Percentiles rank a stretch among this genome's conserved stretches.
phyloP scores from a whole-genome alignment of 2,329 filamentous ascomycete genomes.

The Dactylellina parvicollis region DNA sequence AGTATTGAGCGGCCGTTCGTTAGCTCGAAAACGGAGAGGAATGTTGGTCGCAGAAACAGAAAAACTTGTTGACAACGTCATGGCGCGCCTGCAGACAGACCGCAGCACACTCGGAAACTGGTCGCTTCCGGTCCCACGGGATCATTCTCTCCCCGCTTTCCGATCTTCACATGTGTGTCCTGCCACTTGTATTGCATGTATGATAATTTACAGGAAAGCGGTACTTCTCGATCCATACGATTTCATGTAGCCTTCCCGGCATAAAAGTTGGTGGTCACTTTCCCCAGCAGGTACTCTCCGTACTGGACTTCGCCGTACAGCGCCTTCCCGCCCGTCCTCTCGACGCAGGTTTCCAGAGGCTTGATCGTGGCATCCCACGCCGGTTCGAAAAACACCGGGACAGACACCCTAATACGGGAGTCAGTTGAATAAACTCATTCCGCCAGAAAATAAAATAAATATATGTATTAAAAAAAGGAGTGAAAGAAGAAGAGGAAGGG shows the following conservation, averaged over 20 bases:
- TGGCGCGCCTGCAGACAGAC: neutral
- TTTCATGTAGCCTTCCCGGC: neutral
- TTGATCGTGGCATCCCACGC: constrained; percentile 62
- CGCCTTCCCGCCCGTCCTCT: constrained; percentile 58
- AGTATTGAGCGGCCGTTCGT: neutral
- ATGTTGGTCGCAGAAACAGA: constrained; percentile 1
- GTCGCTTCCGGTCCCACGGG: constrained; percentile 20
- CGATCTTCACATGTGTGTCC: neutral
- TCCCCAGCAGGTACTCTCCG: constrained; percentile 63
- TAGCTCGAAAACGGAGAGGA: neutral
- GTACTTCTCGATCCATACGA: neutral
- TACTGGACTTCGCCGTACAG: constrained; percentile 61
- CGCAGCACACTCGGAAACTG: neutral
- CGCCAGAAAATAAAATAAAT: no score
- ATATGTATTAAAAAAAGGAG: no score
- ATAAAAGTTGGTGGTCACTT: constrained; percentile 63
- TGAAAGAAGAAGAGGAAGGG: no score
- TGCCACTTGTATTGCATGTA: neutral
- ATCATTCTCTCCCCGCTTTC: neutral
- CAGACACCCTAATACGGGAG: constrained; percentile 56
- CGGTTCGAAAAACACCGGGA: constrained; percentile 66
- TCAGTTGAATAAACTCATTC: no score
- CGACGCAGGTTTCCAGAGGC: constrained; percentile 61
- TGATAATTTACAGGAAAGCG: no score
- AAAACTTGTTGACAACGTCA: constrained; percentile 6